phyloP scores from a whole-genome alignment of 2,329 filamentous ascomycete species.

The Colletotrichum sp. region DNA sequence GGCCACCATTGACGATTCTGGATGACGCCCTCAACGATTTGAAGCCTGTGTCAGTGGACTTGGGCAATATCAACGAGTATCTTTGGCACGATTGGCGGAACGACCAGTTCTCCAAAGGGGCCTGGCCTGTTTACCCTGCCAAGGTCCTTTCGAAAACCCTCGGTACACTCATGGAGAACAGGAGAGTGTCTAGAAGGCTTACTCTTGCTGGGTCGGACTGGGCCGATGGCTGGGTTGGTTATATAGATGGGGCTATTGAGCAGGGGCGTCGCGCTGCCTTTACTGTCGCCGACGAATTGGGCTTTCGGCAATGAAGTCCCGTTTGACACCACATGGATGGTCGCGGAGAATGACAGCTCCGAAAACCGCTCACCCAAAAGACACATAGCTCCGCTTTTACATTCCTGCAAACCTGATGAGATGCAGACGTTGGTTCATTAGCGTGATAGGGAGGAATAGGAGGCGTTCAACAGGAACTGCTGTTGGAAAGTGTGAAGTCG shows the following conservation, averaged over 20 bases:
- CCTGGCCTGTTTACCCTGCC: neutral
- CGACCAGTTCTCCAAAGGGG: neutral
- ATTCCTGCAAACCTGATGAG: neutral
- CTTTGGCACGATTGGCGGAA: neutral
- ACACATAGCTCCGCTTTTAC: neutral
- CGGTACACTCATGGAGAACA: neutral
- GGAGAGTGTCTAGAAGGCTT: neutral
- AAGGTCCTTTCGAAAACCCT: neutral
- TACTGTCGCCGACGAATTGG: neutral
- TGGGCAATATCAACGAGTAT: neutral
- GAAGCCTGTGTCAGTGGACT: neutral
- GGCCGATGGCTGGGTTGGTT: neutral
- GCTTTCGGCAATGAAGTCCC: neutral
- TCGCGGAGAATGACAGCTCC: neutral
- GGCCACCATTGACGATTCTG: neutral
- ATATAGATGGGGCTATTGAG: neutral
- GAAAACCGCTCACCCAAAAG: neutral
- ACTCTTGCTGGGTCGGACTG: neutral
- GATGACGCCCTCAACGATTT: neutral
- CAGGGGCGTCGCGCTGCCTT: neutral
- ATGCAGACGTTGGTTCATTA: accelerated
- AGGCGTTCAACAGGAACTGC: neutral
- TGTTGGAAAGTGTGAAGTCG: neutral
- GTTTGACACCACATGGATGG: neutral
- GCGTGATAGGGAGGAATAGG: neutral